Percentiles rank a stretch among this genome's conserved stretches.
Conservation (phyloP, 495 filamentous ascomycete genomes). For the Talaromyces wortmannii region DNA sequence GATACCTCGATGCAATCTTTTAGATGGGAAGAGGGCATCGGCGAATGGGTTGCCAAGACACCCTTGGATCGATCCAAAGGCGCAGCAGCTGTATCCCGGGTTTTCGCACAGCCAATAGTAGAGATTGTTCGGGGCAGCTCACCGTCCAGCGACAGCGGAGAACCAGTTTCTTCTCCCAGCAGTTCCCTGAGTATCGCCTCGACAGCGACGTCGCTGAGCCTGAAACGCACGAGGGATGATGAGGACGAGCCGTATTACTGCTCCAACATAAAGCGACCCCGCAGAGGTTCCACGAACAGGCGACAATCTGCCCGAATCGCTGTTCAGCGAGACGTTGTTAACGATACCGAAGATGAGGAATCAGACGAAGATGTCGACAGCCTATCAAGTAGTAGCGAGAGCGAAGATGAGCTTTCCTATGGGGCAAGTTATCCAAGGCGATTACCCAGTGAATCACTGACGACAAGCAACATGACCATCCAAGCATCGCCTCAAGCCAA, state of each 20-base stretch:
- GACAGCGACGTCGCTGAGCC: constrained; percentile 19
- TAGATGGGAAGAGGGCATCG: constrained; percentile 50
- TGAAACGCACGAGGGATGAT: constrained; percentile 11
- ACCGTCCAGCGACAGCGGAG: constrained; percentile 16
- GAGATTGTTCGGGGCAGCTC: constrained; percentile 4
- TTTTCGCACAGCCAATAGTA: not conserved
- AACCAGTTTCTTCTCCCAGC: constrained; percentile 10
- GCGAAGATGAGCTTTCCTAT: not conserved
- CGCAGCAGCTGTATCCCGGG: not conserved
- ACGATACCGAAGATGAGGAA: not conserved
- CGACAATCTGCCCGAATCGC: not conserved
- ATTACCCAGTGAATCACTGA: not conserved
- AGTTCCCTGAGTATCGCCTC: constrained; percentile 24
- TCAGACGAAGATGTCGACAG: not conserved
- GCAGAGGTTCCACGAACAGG: not conserved
- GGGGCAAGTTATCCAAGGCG: not conserved
- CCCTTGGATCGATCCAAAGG: constrained; percentile 22
- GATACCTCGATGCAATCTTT: constrained; percentile 21
- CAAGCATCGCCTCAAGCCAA: not conserved
- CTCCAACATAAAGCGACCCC: constrained; percentile 1
- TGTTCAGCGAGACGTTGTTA: not conserved
- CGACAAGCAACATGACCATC: too few species aligned
- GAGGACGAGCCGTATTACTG: not conserved
- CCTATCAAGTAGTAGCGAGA: not conserved
- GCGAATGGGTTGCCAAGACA: constrained; percentile 46